phyloP scores from a whole-genome alignment of 2,329 filamentous ascomycete species.

The Salinomyces thailandicus region DNA sequence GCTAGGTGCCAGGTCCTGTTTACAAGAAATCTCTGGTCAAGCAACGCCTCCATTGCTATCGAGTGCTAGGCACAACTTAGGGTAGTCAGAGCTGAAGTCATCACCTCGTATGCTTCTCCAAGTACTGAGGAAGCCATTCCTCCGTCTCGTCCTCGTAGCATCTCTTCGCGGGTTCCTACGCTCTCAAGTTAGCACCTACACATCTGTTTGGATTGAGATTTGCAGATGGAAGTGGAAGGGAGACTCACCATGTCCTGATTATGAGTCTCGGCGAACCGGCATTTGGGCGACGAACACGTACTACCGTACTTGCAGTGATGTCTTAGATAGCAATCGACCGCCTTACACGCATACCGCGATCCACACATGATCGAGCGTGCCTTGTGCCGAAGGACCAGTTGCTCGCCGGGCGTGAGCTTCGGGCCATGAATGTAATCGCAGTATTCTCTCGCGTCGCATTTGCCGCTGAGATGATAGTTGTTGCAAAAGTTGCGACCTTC shows the following conservation, averaged over 20 bases:
- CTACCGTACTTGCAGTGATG: constrained; percentile 32
- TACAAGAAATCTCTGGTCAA: no score
- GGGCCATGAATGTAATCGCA: constrained; percentile 36
- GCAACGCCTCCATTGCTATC: no score
- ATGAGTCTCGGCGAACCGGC: constrained; percentile 31
- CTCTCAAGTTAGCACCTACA: no score
- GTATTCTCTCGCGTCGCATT: constrained; percentile 31
- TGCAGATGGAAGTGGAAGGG: not conserved
- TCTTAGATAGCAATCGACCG: constrained; percentile 33
- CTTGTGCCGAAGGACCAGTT: constrained; percentile 33
- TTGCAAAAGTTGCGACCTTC: constrained; percentile 28
- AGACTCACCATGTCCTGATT: constrained; percentile 28
- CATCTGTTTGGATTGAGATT: no score
- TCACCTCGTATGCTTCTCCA: constrained; percentile 11
- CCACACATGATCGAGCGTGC: constrained; percentile 32
- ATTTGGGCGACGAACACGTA: constrained; percentile 28
- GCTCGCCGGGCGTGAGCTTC: constrained; percentile 28
- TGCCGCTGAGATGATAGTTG: constrained; percentile 27
- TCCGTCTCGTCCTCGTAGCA: constrained; percentile 21
- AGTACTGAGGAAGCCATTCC: constrained; percentile 18
- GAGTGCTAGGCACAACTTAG: no score
- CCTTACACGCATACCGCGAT: constrained; percentile 27
- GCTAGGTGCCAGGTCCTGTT: no score
- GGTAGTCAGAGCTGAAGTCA: no score
- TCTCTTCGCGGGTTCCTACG: constrained; percentile 20